Evolutionary conservation across 2,329 filamentous ascomycete genomes (phyloP).

Genomic region (Metarhizium rileyi): DNA sequence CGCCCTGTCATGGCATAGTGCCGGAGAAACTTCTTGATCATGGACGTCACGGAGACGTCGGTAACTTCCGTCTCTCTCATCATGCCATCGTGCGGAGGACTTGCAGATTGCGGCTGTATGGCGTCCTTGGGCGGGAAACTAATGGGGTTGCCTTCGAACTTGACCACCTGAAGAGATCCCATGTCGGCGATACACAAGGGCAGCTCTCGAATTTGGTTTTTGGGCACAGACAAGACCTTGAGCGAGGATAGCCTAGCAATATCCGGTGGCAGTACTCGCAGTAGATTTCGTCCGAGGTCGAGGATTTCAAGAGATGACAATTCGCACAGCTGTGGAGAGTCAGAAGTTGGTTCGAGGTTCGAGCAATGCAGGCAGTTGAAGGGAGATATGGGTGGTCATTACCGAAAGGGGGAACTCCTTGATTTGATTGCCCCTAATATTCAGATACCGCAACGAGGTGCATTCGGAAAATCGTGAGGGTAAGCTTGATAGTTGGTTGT

Average conservation of each 20-base stretch:
- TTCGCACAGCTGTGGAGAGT: conserved; percentile 60
- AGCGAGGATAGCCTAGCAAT: conserved; percentile 74
- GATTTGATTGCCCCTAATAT: conserved; percentile 68
- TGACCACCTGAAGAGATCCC: conserved; percentile 78
- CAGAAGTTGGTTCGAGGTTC: conserved; percentile 12
- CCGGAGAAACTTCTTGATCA: conserved; percentile 52
- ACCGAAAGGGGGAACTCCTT: conserved; percentile 50
- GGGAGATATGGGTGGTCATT: conserved; percentile 16
- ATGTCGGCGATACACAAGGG: conserved; percentile 82
- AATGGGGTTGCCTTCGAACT: conserved; percentile 81
- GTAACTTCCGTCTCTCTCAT: conserved; percentile 51
- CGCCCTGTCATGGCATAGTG: conserved; percentile 42
- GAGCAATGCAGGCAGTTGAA: neutral
- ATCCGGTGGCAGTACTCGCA: conserved; percentile 66
- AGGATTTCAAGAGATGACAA: conserved; percentile 83
- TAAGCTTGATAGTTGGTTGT: conserved; percentile 64
- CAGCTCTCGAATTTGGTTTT: conserved; percentile 77
- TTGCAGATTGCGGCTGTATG: conserved; percentile 47
- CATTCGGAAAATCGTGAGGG: conserved; percentile 66
- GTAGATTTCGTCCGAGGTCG: conserved; percentile 82
- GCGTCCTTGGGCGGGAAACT: conserved; percentile 67
- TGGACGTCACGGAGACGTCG: conserved; percentile 48
- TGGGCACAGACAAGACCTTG: conserved; percentile 80
- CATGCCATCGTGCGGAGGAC: conserved; percentile 44
- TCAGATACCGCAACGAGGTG: conserved; percentile 68